Conservation (phyloP, 495 filamentous ascomycete species). For the Staphylotrichum longicolle region DNA sequence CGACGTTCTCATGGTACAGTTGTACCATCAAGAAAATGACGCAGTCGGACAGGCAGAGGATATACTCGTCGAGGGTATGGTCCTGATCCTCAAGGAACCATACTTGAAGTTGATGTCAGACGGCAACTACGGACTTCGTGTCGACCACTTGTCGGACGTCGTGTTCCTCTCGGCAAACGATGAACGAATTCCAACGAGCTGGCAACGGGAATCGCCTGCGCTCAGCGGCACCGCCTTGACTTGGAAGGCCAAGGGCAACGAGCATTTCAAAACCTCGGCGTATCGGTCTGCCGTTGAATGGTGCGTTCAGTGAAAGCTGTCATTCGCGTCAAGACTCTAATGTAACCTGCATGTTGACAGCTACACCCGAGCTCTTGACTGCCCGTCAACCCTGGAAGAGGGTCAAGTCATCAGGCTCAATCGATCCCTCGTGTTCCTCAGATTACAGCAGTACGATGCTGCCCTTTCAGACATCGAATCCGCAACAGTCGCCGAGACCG, state of each 20-base stretch:
- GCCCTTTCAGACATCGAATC: conserved; percentile 16
- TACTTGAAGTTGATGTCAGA: conserved; percentile 45
- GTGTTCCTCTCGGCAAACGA: conserved; percentile 14
- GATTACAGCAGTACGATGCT: conserved; percentile 7
- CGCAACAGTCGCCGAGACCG: neutral
- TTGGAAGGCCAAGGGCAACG: conserved; percentile 14
- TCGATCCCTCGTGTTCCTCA: conserved; percentile 17
- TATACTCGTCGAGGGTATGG: conserved; percentile 32
- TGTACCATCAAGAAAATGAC: conserved; percentile 43
- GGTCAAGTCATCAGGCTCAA: conserved; percentile 13
- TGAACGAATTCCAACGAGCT: conserved; percentile 7
- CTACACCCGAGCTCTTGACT: conserved; percentile 16
- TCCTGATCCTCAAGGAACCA: conserved; percentile 53
- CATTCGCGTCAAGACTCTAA: neutral
- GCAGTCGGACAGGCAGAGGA: conserved; percentile 11
- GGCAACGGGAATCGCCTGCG: neutral
- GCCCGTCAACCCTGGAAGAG: conserved; percentile 11
- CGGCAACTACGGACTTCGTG: conserved; percentile 44
- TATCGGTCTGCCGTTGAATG: conserved; percentile 16
- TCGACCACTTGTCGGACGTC: conserved; percentile 45
- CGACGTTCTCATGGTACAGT: conserved; percentile 38
- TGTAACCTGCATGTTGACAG: neutral
- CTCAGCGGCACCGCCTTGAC: neutral
- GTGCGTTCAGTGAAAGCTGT: conserved; percentile 2
- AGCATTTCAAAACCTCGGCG: neutral